These are phyloP conservation scores for Agastache rugosa DNA, from an alignment of 257 asterid genomes.

Conservation along the genomic window DNA sequence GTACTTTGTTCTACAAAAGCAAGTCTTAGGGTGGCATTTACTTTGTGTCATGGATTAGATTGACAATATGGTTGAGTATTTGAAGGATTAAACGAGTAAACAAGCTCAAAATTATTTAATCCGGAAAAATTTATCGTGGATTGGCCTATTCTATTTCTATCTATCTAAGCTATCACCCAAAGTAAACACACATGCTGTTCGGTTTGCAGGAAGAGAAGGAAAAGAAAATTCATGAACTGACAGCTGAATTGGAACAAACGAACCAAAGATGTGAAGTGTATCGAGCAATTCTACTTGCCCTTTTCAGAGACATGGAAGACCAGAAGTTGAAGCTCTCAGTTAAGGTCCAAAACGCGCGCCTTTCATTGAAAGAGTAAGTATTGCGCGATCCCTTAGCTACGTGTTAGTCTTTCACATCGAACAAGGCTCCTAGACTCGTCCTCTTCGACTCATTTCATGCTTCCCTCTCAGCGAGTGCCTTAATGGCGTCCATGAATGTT, in stretches of 20 bases:
- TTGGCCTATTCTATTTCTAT: no score
- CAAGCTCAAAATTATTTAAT: no score
- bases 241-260: constrained; percentile 55
- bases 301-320: constrained; percentile 87
- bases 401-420: not conserved
- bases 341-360: constrained; percentile 92
- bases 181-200: not conserved
- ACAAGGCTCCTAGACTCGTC: not conserved
- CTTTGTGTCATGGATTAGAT: no score
- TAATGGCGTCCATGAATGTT: not conserved
- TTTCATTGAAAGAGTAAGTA: constrained; percentile 71
- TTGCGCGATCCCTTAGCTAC: not conserved
- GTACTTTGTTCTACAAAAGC: not conserved
- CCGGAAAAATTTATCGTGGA: no score
- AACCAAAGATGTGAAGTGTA: constrained; percentile 75
- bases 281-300: constrained; percentile 76
- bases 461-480: not conserved
- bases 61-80: no score
- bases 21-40: not conserved
- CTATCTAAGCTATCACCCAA: no score
- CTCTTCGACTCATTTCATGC: not conserved
- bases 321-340: constrained; percentile 90
- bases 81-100: no score
- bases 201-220: constrained; percentile 81
- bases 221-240: constrained; percentile 66